These are phyloP conservation scores for Stylosanthes scabra DNA, from an alignment of 331 rosid species.

Conservation along the genomic window DNA sequence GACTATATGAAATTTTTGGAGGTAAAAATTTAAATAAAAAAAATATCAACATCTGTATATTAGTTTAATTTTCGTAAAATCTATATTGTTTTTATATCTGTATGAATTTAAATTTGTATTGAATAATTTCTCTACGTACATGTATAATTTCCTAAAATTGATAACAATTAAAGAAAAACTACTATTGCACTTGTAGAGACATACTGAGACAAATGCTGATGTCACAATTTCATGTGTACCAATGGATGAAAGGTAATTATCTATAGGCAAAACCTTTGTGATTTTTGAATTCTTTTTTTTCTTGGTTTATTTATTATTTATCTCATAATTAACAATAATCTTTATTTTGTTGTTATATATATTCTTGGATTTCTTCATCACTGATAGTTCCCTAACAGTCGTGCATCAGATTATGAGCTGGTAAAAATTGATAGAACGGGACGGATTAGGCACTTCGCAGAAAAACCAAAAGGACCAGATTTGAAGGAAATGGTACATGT, in stretches of 20 bases:
- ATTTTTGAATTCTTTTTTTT: too few relatives aligned
- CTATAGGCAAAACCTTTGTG: constrained; percentile 2
- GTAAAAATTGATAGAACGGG: constrained; percentile 74
- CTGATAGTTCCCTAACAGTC: constrained; percentile 53
- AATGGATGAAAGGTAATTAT: constrained; percentile 70
- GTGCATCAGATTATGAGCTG: constrained; percentile 83
- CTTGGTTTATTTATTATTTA: not conserved
- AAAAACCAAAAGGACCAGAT: constrained; percentile 71
- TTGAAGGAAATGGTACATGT: constrained; percentile 82
- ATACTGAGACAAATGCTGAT: constrained; percentile 70
- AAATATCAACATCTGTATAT: too few relatives aligned
- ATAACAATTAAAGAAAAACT: constrained; percentile 15
- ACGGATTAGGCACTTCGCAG: constrained; percentile 60
- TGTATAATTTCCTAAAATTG: not conserved
- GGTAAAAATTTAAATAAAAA: constrained; percentile 45
- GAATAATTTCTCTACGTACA: not conserved
- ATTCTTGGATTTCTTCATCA: constrained; percentile 36
- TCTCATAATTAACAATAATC: not conserved
- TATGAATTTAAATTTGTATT: too few relatives aligned
- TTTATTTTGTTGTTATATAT: not conserved
- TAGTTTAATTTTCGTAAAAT: too few relatives aligned
- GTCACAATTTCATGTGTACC: constrained; percentile 84
- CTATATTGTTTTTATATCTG: too few relatives aligned
- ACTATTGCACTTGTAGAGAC: constrained; percentile 53
- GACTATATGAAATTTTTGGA: constrained; percentile 66